A percentile compares a stretch with the other conserved stretches of the same genome.
Conservation (phyloP, 495 filamentous ascomycete species). For the Lasiosphaeris hirsuta region DNA sequence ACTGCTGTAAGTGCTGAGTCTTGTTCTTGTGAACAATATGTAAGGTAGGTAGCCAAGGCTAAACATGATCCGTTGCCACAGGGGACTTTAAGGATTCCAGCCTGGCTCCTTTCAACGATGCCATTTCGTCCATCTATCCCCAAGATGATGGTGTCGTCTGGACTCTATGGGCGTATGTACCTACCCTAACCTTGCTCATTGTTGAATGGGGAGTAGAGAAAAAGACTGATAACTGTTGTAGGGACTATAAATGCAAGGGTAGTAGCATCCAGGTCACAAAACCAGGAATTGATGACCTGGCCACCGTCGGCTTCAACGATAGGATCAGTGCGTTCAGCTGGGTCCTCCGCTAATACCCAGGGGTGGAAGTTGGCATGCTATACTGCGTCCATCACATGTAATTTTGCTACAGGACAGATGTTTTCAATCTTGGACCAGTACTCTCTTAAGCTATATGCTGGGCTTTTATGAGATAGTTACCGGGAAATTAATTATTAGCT, state of each 20-base stretch:
- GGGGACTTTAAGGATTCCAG: constrained; percentile 10
- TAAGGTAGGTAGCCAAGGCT: background rate
- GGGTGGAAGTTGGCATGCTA: no score
- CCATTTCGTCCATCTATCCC: constrained; percentile 10
- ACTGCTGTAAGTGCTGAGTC: constrained; percentile 3
- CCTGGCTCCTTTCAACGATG: constrained; percentile 8
- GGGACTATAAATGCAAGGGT: constrained; percentile 11
- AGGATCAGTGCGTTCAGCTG: constrained; percentile 8
- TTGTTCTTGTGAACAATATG: background rate
- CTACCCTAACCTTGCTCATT: no score
- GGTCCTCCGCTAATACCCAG: background rate
- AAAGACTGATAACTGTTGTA: background rate
- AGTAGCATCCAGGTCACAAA: background rate
- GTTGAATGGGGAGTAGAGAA: background rate
- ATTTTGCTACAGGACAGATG: no score
- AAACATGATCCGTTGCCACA: background rate
- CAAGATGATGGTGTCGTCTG: constrained; percentile 6
- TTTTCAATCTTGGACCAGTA: no score
- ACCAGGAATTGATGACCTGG: background rate
- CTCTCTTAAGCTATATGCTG: no score
- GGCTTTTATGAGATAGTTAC: no score
- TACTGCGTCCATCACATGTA: no score
- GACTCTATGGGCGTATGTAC: constrained; percentile 10
- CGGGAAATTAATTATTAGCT: no score
- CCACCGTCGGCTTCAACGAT: constrained; percentile 2